Conservation (phyloP, 2,329 filamentous ascomycete species). For the Cladosporium sp. region DNA sequence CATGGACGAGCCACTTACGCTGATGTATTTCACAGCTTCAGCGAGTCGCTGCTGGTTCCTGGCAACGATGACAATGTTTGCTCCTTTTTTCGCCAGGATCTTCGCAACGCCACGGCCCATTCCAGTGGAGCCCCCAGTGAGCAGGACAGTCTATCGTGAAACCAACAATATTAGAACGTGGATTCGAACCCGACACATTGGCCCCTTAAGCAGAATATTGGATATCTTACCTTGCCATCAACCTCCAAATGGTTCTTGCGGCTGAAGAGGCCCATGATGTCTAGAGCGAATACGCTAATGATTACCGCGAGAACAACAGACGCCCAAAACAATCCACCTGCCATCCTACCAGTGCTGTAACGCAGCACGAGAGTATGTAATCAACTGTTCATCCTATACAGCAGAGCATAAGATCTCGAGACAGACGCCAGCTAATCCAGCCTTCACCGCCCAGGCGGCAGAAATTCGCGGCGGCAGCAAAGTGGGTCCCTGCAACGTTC, state of each 20-base stretch:
- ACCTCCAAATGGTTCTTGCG: constrained; percentile 74
- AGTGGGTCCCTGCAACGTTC: no score
- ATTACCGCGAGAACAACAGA: constrained; percentile 31
- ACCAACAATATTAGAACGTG: not conserved
- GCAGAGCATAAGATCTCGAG: no score
- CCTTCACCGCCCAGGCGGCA: no score
- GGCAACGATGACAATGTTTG: constrained; percentile 78
- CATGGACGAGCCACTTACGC: constrained; percentile 39
- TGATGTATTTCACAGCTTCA: constrained; percentile 58
- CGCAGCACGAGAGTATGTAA: no score
- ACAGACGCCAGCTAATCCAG: no score
- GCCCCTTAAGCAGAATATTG: constrained; percentile 11
- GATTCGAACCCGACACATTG: not conserved
- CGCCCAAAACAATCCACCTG: constrained; percentile 32
- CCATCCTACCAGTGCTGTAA: constrained; percentile 23
- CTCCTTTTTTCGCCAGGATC: constrained; percentile 73
- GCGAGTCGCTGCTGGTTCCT: constrained; percentile 71
- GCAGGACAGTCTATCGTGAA: constrained; percentile 64
- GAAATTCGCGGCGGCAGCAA: no score
- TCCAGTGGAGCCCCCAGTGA: constrained; percentile 89
- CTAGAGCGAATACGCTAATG: constrained; percentile 32
- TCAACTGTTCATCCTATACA: no score
- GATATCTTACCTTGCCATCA: constrained; percentile 65
- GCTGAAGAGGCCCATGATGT: constrained; percentile 62
- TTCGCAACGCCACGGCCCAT: constrained; percentile 74